These are phyloP conservation scores for Inosperma sp. DNA, from an alignment of 768 basidiomycete species.

Conservation along the genomic window DNA sequence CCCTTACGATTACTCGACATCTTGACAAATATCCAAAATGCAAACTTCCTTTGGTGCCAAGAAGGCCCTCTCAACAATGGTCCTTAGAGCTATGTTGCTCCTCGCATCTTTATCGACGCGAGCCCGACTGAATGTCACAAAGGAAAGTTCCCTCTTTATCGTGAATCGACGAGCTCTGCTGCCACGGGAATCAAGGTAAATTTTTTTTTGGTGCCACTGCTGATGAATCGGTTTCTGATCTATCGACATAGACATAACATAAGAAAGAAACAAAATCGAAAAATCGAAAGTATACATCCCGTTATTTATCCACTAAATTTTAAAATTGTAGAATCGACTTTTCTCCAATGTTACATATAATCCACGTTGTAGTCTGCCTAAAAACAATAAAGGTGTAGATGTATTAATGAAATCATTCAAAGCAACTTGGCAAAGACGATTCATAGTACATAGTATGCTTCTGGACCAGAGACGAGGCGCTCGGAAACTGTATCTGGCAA, in stretches of 20 bases:
- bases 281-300: no score
- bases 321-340: not conserved
- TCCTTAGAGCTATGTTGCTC: conserved; percentile 94
- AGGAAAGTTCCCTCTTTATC: conserved; percentile 84
- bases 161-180: conserved; percentile 87
- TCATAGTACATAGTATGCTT: no score
- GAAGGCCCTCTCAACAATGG: conserved; percentile 98
- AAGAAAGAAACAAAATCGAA: conserved; percentile 80
- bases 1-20: conserved; percentile 88
- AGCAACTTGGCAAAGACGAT: no score
- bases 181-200: conserved; percentile 88
- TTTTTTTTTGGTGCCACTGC: conserved; percentile 13
- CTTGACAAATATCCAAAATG: conserved; percentile 96
- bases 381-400: no score
- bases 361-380: no score
- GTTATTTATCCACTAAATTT: no score
- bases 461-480: no score
- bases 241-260: conserved; percentile 59
- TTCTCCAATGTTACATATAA: no score
- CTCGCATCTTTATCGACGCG: conserved; percentile 90
- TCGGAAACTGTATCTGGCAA: no score
- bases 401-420: no score
- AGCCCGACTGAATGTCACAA: conserved; percentile 86
- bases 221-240: conserved; percentile 15
- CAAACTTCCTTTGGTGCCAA: conserved; percentile 91